These are phyloP conservation scores for Talaromyces adpressus DNA, from an alignment of 495 filamentous ascomycete genomes.

Conservation along the genomic window DNA sequence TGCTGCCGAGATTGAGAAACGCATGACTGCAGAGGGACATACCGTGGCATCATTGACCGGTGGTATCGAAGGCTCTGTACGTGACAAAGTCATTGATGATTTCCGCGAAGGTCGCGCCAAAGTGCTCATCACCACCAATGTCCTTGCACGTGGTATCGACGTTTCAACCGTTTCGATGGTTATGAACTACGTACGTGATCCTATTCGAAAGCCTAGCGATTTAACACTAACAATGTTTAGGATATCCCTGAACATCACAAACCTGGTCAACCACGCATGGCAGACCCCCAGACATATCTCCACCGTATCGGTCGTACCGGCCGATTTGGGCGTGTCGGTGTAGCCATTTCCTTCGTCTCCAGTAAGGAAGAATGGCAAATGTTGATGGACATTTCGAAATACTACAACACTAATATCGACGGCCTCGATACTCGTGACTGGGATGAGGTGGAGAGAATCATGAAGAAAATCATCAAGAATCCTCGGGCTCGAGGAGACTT, in stretches of 20 bases:
- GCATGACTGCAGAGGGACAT: constrained; percentile 84
- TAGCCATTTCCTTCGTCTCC: constrained; percentile 85
- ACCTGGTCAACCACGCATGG: constrained; percentile 24
- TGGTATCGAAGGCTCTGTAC: constrained; percentile 72
- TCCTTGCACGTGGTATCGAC: constrained; percentile 94
- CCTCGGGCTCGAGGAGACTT: constrained; percentile 58
- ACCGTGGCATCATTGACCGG: constrained; percentile 83
- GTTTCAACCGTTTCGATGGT: constrained; percentile 95
- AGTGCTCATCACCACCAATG: constrained; percentile 98
- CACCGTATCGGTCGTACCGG: constrained; percentile 97
- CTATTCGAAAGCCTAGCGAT: constrained; percentile 20
- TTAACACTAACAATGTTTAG: constrained; percentile 16
- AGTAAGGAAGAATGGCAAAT: constrained; percentile 69
- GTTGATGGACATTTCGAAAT: constrained; percentile 66
- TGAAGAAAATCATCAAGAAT: constrained; percentile 80
- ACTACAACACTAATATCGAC: constrained; percentile 56
- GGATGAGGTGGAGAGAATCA: constrained; percentile 74
- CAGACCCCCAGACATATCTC: constrained; percentile 90
- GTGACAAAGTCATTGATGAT: constrained; percentile 77
- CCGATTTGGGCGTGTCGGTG: constrained; percentile 94
- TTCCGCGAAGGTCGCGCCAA: constrained; percentile 85
- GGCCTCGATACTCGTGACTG: constrained; percentile 64
- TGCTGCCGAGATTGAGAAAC: constrained; percentile 71
- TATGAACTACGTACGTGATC: constrained; percentile 83
- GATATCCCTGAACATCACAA: constrained; percentile 47